Conservation (phyloP, 2,329 filamentous ascomycete species). For the Ophioceras dolichostomum region DNA sequence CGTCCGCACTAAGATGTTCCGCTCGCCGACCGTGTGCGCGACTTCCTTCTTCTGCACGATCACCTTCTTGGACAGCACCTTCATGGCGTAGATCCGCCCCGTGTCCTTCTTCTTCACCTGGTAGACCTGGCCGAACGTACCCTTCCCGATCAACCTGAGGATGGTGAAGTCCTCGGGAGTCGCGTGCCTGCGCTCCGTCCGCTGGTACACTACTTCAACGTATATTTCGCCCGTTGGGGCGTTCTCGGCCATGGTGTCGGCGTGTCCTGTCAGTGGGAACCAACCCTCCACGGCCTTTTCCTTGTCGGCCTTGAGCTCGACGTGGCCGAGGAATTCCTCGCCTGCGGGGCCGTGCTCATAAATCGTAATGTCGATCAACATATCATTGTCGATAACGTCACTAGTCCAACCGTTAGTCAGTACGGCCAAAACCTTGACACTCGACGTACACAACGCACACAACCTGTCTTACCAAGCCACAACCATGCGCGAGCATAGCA, state of each 20-base stretch:
- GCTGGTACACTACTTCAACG: conserved; percentile 75
- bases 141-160: conserved; percentile 91
- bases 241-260: conserved; percentile 58
- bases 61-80: conserved; percentile 97
- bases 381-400: conserved; percentile 86
- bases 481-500: background rate
- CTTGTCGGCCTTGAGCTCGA: conserved; percentile 65
- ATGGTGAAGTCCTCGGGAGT: conserved; percentile 95
- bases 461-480: too few relatives aligned
- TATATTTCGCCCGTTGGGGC: conserved; percentile 78
- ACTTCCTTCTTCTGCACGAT: conserved; percentile 99
- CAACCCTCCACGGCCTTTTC: conserved; percentile 68
- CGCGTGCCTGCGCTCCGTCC: conserved; percentile 79
- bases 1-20: conserved; percentile 93
- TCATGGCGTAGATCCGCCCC: conserved; percentile 95
- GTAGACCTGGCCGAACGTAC: conserved; percentile 96
- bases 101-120: conserved; percentile 98
- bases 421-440: too few relatives aligned
- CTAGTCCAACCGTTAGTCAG: conserved; percentile 31
- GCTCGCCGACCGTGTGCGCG: conserved; percentile 89
- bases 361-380: conserved; percentile 82
- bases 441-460: too few relatives aligned
- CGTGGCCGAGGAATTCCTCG: conserved; percentile 85
- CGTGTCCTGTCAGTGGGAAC: conserved; percentile 69
- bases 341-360: conserved; percentile 73